Percentiles rank a stretch among this genome's conserved stretches.
phyloP scores from a whole-genome alignment of 2,329 filamentous ascomycete genomes.

The Phaeoacremonium minimum region DNA sequence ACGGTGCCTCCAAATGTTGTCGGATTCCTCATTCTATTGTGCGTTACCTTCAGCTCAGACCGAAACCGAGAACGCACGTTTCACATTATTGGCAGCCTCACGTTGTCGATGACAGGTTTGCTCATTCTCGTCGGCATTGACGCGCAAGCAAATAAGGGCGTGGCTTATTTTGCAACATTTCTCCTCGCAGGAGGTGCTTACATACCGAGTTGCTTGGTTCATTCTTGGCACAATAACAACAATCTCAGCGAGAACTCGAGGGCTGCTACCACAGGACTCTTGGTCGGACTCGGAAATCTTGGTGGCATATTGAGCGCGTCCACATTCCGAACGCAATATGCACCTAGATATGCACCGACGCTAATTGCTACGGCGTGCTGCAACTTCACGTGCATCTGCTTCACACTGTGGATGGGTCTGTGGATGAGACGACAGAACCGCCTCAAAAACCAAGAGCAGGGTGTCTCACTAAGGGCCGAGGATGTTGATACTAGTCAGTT shows the following conservation, averaged over 20 bases:
- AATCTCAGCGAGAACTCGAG: slow-evolving; percentile 43
- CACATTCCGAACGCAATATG: slow-evolving; percentile 42
- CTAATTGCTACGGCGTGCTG: slow-evolving; percentile 33
- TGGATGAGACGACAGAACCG: slow-evolving; percentile 42
- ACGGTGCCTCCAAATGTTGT: slow-evolving; percentile 43
- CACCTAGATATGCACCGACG: slow-evolving; percentile 42
- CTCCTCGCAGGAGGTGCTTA: slow-evolving; percentile 39
- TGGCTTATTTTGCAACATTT: slow-evolving; percentile 47
- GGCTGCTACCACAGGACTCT: slow-evolving; percentile 40
- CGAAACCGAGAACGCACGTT: slow-evolving; percentile 37
- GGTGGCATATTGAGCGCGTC: slow-evolving; percentile 38
- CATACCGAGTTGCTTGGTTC: slow-evolving; percentile 40
- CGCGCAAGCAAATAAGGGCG: slow-evolving; percentile 30
- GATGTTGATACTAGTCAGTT: slow-evolving; percentile 34
- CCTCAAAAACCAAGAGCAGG: slow-evolving; percentile 29
- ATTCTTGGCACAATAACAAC: slow-evolving; percentile 49
- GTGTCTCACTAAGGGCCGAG: slow-evolving; percentile 24
- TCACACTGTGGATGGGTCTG: slow-evolving; percentile 28
- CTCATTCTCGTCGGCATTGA: slow-evolving; percentile 38
- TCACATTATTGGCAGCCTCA: slow-evolving; percentile 33
- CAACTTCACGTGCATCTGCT: slow-evolving; percentile 34
- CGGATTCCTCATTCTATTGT: slow-evolving; percentile 38
- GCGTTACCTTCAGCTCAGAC: slow-evolving; percentile 37
- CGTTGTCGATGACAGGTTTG: slow-evolving; percentile 35
- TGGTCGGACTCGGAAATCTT: slow-evolving; percentile 43